These are phyloP conservation scores for Colletotrichum noveboracense DNA, from an alignment of 2,329 filamentous ascomycete species.

Conservation along the genomic window DNA sequence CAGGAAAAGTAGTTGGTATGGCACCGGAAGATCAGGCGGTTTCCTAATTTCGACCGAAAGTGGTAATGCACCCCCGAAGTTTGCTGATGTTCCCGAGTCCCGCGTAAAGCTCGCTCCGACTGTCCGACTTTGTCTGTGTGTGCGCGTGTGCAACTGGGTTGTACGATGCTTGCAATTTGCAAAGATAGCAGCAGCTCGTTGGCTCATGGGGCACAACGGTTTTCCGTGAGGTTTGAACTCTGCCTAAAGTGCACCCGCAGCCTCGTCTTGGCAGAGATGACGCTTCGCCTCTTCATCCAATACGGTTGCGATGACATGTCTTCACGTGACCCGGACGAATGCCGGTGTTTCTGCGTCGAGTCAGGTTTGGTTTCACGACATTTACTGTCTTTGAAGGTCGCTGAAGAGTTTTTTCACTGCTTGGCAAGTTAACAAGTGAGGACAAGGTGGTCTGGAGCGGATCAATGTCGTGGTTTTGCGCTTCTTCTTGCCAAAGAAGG, in stretches of 20 bases:
- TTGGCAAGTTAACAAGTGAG: background rate
- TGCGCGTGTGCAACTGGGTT: background rate
- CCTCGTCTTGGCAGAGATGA: background rate
- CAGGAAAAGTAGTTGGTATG: too few species aligned
- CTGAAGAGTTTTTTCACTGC: background rate
- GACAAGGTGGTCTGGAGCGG: background rate
- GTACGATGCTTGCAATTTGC: background rate
- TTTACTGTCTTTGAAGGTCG: background rate
- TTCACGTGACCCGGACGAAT: background rate
- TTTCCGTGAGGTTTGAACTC: background rate
- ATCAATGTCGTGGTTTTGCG: background rate
- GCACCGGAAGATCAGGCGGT: too few species aligned
- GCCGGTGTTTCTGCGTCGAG: background rate
- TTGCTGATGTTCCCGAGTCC: background rate
- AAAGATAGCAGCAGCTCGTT: background rate
- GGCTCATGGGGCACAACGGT: background rate
- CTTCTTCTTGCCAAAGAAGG: background rate
- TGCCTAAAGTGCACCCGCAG: background rate
- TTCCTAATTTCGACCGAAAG: background rate
- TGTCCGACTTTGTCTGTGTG: background rate
- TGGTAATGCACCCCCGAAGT: background rate
- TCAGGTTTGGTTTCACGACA: slow-evolving; percentile 5
- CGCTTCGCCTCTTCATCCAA: background rate
- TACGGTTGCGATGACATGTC: background rate
- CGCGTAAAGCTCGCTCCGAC: background rate